Evolutionary conservation across 176 grass and related monocot species (phyloP), one percentile per base, ranked within the genome.

Genomic region (Bonia amplexicaulis): DNA sequence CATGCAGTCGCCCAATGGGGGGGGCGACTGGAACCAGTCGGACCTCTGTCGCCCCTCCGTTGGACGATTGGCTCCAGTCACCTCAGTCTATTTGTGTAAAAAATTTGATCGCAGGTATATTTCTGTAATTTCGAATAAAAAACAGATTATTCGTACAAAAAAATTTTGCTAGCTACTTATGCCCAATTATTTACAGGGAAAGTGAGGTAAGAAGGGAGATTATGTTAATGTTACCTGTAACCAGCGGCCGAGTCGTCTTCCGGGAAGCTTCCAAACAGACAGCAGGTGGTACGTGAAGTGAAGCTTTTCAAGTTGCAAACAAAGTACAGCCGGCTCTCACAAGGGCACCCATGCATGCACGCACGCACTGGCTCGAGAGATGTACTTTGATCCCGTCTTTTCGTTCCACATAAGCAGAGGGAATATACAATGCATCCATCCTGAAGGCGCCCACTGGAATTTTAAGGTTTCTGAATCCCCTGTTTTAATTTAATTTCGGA

Each of bases 221-320:
- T 23, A 58, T 58, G 55, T 62, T 47, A 69, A 17, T 63, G 16
- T 39, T 35, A 45, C 2, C 31, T 10, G 6, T 39, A 79, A 39
- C 40, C 2, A 42, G 31, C 8, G 57, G 29, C 13, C 0, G 12
- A 22, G 78, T 45, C 20, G 26, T 73, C 83, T 90, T 90, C 72
- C 3, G 9, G 66, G 84, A 90, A 86, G 84, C 78, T 86, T 90
- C 84, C 20, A 15, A 52, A 35, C 20, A 45, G 9, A 8, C 46
- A 63, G 55, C 23, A 44, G 48, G 47, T 66, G 3, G 55, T 23
- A 70, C 23, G 7, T 71, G n/a, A 65, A 33, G 15, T 10, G 25
- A 10, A 13, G 66, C 53, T 73, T 65, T 57, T 57, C 77, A 64
- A 53, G 31, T 71, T 80, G 84, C 44, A 4, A 60, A 19, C 58